phyloP scores from a whole-genome alignment of 805 yeast genomes.

The Spencermartinsiella europaea region DNA sequence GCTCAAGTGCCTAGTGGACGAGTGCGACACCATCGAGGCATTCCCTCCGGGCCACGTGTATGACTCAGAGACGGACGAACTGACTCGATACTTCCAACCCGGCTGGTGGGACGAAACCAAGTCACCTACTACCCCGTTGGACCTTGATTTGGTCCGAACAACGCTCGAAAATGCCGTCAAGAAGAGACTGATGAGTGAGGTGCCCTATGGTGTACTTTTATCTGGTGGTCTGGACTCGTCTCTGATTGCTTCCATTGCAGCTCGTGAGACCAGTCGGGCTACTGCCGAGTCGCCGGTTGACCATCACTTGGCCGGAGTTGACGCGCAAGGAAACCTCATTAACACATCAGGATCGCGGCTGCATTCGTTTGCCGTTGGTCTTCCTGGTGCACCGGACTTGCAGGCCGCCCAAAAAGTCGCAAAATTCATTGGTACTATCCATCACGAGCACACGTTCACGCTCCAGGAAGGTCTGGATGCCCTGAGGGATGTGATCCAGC shows the following conservation, averaged over 20 bases:
- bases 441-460: constrained; percentile 97
- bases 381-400: constrained; percentile 97
- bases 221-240: constrained; percentile 98
- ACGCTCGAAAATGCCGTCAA: constrained; percentile 90
- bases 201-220: constrained; percentile 94
- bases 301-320: constrained; percentile 85
- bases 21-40: constrained; percentile 86
- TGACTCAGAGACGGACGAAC: constrained; percentile 82
- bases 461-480: constrained; percentile 96
- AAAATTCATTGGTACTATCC: constrained; percentile 89
- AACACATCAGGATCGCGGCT: constrained; percentile 58
- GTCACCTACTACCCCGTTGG: constrained; percentile 73
- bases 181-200: constrained; percentile 99
- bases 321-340: constrained; percentile 75
- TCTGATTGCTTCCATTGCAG: constrained; percentile 93
- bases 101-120: constrained; percentile 85
- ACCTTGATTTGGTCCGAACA: constrained; percentile 66
- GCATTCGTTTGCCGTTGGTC: constrained; percentile 96
- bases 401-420: constrained; percentile 96
- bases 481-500: constrained; percentile 86
- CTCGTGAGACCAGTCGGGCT: constrained; percentile 88
- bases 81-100: constrained; percentile 87
- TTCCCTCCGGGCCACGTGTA: constrained; percentile 99
- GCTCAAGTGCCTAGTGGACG: constrained; percentile 87
- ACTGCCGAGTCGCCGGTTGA: constrained; percentile 56